Evolutionary conservation across 2,329 filamentous ascomycete genomes (phyloP).

Genomic region (Xylaria sp.): DNA sequence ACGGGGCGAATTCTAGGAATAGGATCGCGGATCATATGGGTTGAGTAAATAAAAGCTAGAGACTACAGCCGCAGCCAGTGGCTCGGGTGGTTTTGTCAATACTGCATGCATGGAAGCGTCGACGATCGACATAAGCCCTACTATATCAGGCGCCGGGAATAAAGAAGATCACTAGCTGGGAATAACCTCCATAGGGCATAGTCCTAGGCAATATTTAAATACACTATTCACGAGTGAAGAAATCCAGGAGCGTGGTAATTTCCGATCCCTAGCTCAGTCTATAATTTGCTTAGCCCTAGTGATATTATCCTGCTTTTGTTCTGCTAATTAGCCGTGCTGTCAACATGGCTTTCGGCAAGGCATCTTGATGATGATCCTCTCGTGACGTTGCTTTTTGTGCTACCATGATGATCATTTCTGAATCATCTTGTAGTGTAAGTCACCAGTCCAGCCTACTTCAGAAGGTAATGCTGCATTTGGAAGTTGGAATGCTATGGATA

Average conservation of each 20-base stretch:
- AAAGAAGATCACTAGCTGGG: background rate
- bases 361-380: conserved; percentile 7
- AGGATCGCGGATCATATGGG: conserved; percentile 7
- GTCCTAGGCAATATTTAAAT: background rate
- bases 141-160: conserved; percentile 16
- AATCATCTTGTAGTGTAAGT: conserved; percentile 2
- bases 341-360: conserved; percentile 1
- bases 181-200: conserved; percentile 9
- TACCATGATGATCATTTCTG: conserved; percentile 18
- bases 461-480: no score
- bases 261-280: conserved; percentile 18
- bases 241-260: conserved; percentile 29
- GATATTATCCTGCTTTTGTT: background rate
- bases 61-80: conserved; percentile 36
- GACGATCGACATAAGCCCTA: conserved; percentile 30
- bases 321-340: conserved; percentile 27
- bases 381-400: conserved; percentile 13
- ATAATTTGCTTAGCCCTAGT: conserved; percentile 2
- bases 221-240: background rate
- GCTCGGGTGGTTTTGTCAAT: conserved; percentile 17
- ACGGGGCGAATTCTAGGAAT: conserved; percentile 10
- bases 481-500: background rate
- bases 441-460: background rate
- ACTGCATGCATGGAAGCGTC: conserved; percentile 27
- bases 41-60: conserved; percentile 10